A percentile compares a stretch with the other conserved stretches of the same genome.
Conservation (phyloP, 768 basidiomycete species). For the Lentinula lateritia region DNA sequence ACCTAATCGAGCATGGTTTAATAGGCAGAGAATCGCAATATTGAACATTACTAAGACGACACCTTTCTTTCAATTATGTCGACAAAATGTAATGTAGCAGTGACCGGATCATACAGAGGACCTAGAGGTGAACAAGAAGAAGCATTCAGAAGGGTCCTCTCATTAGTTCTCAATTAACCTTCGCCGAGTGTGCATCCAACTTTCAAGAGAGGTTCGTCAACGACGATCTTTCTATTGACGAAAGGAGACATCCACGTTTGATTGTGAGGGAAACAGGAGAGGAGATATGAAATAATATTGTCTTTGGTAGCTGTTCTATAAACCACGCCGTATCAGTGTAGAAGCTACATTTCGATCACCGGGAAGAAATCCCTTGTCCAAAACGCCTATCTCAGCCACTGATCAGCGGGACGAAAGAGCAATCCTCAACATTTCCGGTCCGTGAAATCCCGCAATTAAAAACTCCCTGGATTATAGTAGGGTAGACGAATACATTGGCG, state of each 20-base stretch:
- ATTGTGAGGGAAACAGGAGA: slow-evolving; percentile 9
- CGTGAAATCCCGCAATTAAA: background rate
- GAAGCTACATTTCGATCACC: slow-evolving; percentile 5
- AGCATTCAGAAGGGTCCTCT: slow-evolving; percentile 5
- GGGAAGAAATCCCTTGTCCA: slow-evolving; percentile 1
- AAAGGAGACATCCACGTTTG: background rate
- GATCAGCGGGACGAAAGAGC: background rate
- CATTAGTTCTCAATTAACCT: slow-evolving; percentile 30
- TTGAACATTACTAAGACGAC: background rate
- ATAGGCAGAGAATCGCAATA: background rate
- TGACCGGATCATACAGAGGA: slow-evolving; percentile 54
- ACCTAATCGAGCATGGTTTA: slow-evolving; percentile 29
- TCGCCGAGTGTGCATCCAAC: slow-evolving; percentile 57
- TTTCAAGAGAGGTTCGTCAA: slow-evolving; percentile 42
- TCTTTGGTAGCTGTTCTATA: background rate
- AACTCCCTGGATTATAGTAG: slow-evolving; percentile 20
- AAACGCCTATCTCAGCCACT: background rate
- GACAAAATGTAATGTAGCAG: slow-evolving; percentile 58
- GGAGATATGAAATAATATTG: slow-evolving; percentile 3
- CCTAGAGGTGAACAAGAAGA: slow-evolving; percentile 28
- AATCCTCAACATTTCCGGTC: background rate
- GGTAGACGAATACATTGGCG: slow-evolving; percentile 30
- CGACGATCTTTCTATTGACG: slow-evolving; percentile 27
- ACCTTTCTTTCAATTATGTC: slow-evolving; percentile 58
- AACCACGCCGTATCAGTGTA: background rate